phyloP scores from a whole-genome alignment of 2,329 filamentous ascomycete genomes.

The Talaromyces sp. region DNA sequence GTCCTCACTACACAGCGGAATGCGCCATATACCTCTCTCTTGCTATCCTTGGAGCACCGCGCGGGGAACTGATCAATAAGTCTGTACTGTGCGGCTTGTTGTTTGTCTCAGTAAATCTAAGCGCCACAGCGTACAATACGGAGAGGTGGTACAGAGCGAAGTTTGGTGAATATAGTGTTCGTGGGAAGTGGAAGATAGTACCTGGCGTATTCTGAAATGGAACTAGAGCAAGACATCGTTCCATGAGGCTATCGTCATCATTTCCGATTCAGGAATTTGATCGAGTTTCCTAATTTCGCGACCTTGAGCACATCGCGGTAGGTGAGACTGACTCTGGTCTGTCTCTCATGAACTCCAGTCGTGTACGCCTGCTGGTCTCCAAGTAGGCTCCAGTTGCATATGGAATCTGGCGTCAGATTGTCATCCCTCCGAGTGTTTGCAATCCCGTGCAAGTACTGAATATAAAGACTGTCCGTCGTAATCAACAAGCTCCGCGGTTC shows the following conservation, averaged over 20 bases:
- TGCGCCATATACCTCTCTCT: conserved; percentile 79
- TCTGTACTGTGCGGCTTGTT: conserved; percentile 67
- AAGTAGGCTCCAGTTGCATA: conserved; percentile 59
- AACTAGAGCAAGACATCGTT: neutral
- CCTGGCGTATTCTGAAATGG: conserved; percentile 47
- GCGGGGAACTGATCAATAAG: conserved; percentile 63
- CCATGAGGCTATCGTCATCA: conserved; percentile 20
- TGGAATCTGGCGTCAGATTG: conserved; percentile 51
- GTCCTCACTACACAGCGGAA: conserved; percentile 90
- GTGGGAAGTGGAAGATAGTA: conserved; percentile 70
- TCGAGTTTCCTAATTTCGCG: conserved; percentile 66
- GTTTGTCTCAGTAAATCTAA: conserved; percentile 77
- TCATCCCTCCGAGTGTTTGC: conserved; percentile 58
- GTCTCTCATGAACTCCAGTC: conserved; percentile 46
- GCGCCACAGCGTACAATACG: conserved; percentile 73
- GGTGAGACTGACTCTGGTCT: conserved; percentile 58
- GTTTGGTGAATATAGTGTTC: conserved; percentile 66
- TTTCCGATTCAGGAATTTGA: conserved; percentile 50
- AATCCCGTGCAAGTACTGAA: conserved; percentile 59
- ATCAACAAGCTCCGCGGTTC: conserved; percentile 72
- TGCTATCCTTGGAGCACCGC: conserved; percentile 68
- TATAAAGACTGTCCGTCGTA: conserved; percentile 54
- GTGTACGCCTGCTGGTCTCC: conserved; percentile 38
- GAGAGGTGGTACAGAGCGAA: conserved; percentile 73
- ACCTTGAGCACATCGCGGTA: conserved; percentile 84